Evolutionary conservation across 1,139 yeast species (phyloP), one percentile per base, ranked within the genome.

Genomic region (Kluyveromyces sp.): DNA sequence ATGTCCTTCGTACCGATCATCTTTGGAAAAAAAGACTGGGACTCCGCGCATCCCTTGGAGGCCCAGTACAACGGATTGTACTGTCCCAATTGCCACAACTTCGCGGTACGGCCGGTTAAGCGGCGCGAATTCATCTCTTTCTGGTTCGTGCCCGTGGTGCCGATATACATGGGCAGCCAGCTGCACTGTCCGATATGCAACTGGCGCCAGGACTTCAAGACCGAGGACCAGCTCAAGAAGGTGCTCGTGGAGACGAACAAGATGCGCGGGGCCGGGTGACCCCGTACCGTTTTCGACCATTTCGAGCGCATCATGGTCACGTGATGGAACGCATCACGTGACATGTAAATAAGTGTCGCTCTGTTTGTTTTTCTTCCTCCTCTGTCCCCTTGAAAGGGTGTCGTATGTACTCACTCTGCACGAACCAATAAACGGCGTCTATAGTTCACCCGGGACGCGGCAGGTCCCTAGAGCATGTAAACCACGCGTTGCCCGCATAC

Each of bases 61-160:
- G 52, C 56, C 43, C 54, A 57, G 25, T 39, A 46, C 37, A 47
- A 57, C 43, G 42, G 51, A 4, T 29, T 65, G 16, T 61, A 55
- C 46, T 67, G 71, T 43, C 71, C 71, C 16, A 58, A 64, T 42
- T 67, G 70, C 50, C 75, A 70, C 50, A 72, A 72, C 52, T 49
- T 51, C 30, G 55, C 70, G 15, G 75, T 72, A 9, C 51, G 53
- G 20, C 73, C 76, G 0, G 56, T 66, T 9, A 70, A 71, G 49
- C 58, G 69, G 41, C 66, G 68, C 37, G 71, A 71, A 52, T 73
- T 73, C 49, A 63, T 74, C 48, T 63, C 75, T 0, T 45, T 73
- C 18, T 73, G 74, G 62, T 73, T 66, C 43, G 55, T 74, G 3
- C 78, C 78, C 1, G 39, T 74, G 17, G 58, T 73, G 3, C 78